Conservation (phyloP, 352 stramenopile species). For the Globisporangium parvum region DNA sequence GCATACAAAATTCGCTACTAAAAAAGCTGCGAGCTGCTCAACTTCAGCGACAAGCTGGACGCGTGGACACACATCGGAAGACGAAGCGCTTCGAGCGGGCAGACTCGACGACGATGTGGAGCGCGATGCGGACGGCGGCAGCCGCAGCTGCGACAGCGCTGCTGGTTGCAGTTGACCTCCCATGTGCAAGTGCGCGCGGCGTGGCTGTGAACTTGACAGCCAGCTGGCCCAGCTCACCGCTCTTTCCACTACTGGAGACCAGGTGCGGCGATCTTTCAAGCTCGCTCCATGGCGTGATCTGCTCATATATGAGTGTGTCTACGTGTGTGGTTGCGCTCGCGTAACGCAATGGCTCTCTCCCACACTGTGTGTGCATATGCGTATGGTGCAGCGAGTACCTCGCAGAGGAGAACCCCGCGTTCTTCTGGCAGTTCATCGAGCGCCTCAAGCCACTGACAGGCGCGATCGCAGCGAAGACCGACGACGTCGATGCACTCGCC, state of each 20-base stretch:
- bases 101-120: not conserved
- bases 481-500: constrained; percentile 45
- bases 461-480: constrained; percentile 25
- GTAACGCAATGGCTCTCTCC: not conserved
- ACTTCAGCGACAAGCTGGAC: not conserved
- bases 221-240: constrained; percentile 51
- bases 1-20: too few species aligned
- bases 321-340: not conserved
- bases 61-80: constrained; percentile 3
- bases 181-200: constrained; percentile 19
- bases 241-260: constrained; percentile 51
- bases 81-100: not conserved
- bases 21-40: too few species aligned
- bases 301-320: too few species aligned
- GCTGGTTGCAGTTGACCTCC: constrained; percentile 13
- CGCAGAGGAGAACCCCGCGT: constrained; percentile 66
- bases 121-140: constrained; percentile 9
- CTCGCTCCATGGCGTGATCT: not conserved
- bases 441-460: constrained; percentile 25
- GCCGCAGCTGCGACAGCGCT: constrained; percentile 14
- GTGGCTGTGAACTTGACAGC: constrained; percentile 54
- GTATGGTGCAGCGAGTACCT: constrained; percentile 54
- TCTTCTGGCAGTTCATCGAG: constrained; percentile 76
- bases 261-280: constrained; percentile 21
- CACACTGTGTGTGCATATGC: not conserved